Percentiles rank a stretch among this genome's conserved stretches.
phyloP scores from a whole-genome alignment of 495 filamentous ascomycete genomes.

The Daldinia caldariorum region DNA sequence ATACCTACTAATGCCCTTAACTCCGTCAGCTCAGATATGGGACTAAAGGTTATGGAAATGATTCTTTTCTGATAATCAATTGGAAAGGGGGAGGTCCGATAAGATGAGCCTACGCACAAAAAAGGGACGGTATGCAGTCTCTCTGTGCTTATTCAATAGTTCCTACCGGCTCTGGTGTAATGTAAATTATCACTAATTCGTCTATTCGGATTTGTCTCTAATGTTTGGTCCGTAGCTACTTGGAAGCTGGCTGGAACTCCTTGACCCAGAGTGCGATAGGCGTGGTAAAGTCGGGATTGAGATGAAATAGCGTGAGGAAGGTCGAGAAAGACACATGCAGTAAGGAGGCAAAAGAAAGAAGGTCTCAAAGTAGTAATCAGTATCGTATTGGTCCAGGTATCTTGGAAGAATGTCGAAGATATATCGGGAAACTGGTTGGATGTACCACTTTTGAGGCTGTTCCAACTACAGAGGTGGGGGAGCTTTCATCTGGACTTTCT shows the following conservation, averaged over 20 bases:
- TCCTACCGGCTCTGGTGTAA: conserved; percentile 11
- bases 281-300: conserved; percentile 18
- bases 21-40: background rate
- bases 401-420: conserved; percentile 35
- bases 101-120: conserved; percentile 14
- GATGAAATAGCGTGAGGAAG: conserved; percentile 21
- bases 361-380: conserved; percentile 21
- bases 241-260: conserved; percentile 11
- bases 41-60: conserved; percentile 1
- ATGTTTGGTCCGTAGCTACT: conserved; percentile 21
- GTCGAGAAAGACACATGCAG: conserved; percentile 26
- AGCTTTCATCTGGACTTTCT: conserved; percentile 32
- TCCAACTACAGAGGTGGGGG: conserved; percentile 13
- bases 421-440: conserved; percentile 16
- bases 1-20: background rate
- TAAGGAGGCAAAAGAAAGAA: conserved; percentile 19
- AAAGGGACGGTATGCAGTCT: conserved; percentile 15
- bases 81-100: conserved; percentile 8
- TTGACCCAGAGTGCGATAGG: background rate
- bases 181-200: conserved; percentile 26
- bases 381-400: conserved; percentile 24
- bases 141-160: conserved; percentile 8
- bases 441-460: conserved; percentile 28
- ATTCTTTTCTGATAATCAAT: conserved; percentile 12
- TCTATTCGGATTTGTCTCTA: conserved; percentile 39